phyloP scores from a whole-genome alignment of 2,329 filamentous ascomycete species.

The Pyrenophora seminiperda region DNA sequence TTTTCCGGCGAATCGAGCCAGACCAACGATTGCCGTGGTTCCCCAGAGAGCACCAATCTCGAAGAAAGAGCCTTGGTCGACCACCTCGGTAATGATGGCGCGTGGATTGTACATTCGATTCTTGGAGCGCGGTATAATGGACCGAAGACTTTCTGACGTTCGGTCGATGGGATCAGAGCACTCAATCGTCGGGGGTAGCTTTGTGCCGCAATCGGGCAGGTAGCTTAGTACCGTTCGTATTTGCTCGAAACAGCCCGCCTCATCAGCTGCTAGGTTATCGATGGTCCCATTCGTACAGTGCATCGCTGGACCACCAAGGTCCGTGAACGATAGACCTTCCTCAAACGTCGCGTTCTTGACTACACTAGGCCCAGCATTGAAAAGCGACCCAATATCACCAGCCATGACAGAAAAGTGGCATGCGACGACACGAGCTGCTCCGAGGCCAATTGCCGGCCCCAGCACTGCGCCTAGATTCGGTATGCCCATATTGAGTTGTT shows the following conservation, averaged over 20 bases:
- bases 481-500: conserved; percentile 66
- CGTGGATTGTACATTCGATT: conserved; percentile 66
- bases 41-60: conserved; percentile 69
- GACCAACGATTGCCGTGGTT: conserved; percentile 64
- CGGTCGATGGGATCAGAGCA: conserved; percentile 58
- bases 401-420: conserved; percentile 72
- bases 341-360: conserved; percentile 68
- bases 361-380: conserved; percentile 68
- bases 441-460: conserved; percentile 67
- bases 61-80: conserved; percentile 64
- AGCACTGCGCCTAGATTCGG: conserved; percentile 68
- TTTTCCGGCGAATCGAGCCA: conserved; percentile 62
- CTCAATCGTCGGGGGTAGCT: conserved; percentile 57
- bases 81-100: conserved; percentile 62
- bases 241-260: conserved; percentile 67
- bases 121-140: conserved; percentile 62
- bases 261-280: conserved; percentile 65
- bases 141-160: conserved; percentile 56
- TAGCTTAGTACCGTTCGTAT: conserved; percentile 62
- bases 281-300: conserved; percentile 71
- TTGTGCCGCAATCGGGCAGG: conserved; percentile 62
- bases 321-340: conserved; percentile 63
- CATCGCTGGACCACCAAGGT: conserved; percentile 65
- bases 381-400: conserved; percentile 64
- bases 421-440: conserved; percentile 64